Base-by-base conservation (phyloP, 371 early-diverging fungal species). In the Polyrhizophydium stewartii region DNA sequence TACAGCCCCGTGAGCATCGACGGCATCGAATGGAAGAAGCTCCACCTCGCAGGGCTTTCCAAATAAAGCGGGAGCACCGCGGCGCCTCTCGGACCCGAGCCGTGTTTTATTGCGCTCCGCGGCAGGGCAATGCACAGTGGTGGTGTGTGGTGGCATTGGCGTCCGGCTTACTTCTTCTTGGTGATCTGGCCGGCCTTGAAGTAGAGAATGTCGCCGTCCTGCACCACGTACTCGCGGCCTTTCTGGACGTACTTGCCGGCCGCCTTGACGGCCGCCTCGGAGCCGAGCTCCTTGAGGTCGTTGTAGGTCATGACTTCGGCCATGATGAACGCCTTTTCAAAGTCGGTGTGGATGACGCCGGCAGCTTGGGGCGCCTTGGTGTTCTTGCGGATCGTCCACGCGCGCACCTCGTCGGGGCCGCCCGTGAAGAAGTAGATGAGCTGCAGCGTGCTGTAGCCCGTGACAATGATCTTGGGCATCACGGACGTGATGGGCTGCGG, bases 361-460 rank as follows among this genome's bases (percentile, higher is more conserved):
- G 98, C 99, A 31, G 99, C 99, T 59, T 94, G 89, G 28, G 98
- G 97, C 31, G 97, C 97, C 74, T 91, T 92, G 9, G 91, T 91
- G 31, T 82, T 80, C 65, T 89, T 90, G 61, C 96, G 84, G 59
- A 94, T 88, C 30, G 97, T 97, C 97, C 97, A 97, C 17, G 94
- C 90, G 61, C 96, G 86, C 24, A 96, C 96, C 78, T 99, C 99
- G 65, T 60, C 61, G 32, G 56, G 46, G 56, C 56, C 58, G 27
- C 62, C 52, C 28, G 58, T 49, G 46, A 69, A 52, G 57, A 65
- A 99, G 79, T 97, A 97, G 66, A 90, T 87, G 27, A 99, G 79
- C 57, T 90, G 83, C 53, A 99, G 82, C 37, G 92, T 86, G 50
- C 86, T 79, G 74, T 98, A 96, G 35, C 99, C 99, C 19, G 87